These are phyloP conservation scores for Protomyces inundatus DNA, from an alignment of 1,139 yeast genomes.

Conservation along the genomic window DNA sequence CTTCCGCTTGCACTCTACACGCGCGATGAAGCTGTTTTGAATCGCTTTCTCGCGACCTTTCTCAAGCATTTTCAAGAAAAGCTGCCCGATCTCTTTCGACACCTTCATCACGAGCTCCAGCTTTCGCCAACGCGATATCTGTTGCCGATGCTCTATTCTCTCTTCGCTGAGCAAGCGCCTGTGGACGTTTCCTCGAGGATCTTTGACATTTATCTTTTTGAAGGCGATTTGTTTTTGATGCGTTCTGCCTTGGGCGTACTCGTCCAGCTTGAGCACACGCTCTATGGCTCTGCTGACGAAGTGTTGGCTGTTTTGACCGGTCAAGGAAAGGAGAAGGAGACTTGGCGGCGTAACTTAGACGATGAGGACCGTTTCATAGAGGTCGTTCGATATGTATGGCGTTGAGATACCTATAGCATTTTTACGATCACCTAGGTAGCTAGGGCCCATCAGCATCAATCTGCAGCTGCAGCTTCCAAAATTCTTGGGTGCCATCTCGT, in stretches of 20 bases:
- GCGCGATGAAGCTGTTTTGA: slow-evolving; percentile 37
- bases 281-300: slow-evolving; percentile 51
- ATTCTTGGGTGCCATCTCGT: no score
- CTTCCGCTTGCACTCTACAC: slow-evolving; percentile 38
- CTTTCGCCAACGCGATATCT: slow-evolving; percentile 42
- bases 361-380: slow-evolving; percentile 2
- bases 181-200: slow-evolving; percentile 43
- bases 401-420: neutral
- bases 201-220: slow-evolving; percentile 57
- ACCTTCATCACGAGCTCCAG: slow-evolving; percentile 44
- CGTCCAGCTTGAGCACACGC: slow-evolving; percentile 47
- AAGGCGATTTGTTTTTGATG: slow-evolving; percentile 51
- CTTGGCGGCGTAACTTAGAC: slow-evolving; percentile 12
- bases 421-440: neutral
- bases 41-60: slow-evolving; percentile 45
- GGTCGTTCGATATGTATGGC: neutral
- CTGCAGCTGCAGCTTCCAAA: no score
- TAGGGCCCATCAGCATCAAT: no score
- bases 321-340: slow-evolving; percentile 7
- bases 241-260: slow-evolving; percentile 51
- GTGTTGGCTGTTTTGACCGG: slow-evolving; percentile 38
- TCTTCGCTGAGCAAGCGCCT: slow-evolving; percentile 41
- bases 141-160: slow-evolving; percentile 39
- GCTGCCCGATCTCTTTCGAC: slow-evolving; percentile 48
- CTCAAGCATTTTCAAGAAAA: slow-evolving; percentile 46